Evolutionary conservation across 306 rosid genomes (phyloP).

Genomic region (Sechiopsis laciniata): DNA sequence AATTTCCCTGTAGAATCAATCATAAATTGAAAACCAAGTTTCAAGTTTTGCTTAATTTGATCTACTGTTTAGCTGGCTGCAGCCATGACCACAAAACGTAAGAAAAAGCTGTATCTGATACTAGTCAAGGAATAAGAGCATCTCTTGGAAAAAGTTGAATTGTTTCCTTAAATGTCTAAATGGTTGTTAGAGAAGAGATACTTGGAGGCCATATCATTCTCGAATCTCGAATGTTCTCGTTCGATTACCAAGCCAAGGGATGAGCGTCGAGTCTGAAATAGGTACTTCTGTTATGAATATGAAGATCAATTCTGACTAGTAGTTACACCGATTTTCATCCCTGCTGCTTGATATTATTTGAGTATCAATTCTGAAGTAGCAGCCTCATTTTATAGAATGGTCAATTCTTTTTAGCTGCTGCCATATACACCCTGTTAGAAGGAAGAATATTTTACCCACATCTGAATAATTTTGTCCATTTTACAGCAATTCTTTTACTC

Average conservation of each 20-base stretch:
- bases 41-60: slow-evolving; percentile 9
- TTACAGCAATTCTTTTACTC: too few species aligned
- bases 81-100: slow-evolving; percentile 4
- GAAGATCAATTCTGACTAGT: not conserved
- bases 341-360: not conserved
- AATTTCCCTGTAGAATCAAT: not conserved
- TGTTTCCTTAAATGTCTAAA: not conserved
- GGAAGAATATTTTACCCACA: too few species aligned
- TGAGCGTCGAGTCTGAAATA: not conserved
- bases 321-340: not conserved
- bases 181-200: slow-evolving; percentile 9
- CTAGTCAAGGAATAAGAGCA: not conserved
- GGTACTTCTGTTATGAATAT: not conserved
- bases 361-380: slow-evolving; percentile 5
- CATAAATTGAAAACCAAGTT: not conserved
- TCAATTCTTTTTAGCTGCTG: too few species aligned
- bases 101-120: not conserved
- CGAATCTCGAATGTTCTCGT: not conserved
- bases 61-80: slow-evolving; percentile 17
- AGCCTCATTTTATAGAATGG: not conserved
- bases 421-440: too few species aligned
- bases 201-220: not conserved
- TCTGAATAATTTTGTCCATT: too few species aligned
- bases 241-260: not conserved
- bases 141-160: not conserved